Evolutionary conservation across 345 rosid genomes (phyloP), one percentile per base, ranked within the genome.

Genomic region (Chamaenerion angustifolium): DNA sequence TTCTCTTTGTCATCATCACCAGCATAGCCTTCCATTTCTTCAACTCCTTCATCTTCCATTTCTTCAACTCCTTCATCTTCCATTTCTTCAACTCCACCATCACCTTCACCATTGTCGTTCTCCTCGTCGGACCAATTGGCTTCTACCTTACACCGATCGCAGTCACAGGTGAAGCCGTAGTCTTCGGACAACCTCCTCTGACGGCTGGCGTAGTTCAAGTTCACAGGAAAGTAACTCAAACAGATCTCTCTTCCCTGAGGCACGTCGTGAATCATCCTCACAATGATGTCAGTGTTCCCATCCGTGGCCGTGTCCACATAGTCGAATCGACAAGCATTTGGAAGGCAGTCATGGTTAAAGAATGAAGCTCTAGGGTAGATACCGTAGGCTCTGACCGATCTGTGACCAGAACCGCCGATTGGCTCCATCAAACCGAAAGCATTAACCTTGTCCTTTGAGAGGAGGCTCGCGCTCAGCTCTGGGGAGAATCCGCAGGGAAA

Each of bases 321-420:
- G 49, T 83, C 95, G 45, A 90, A 86, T 59, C 94, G 70, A 56
- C 98, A 90, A 49, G 88, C 98, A 77, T 86, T 86, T 15, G 98
- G 98, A n/a, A 90, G 88, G 68, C 95, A 90, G 46, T 83, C 98
- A 43, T 86, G 95, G 57, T 86, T 90, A 62, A 86, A 81, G 43
- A 86, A 71, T 11, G 95, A 75, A 0, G 88, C 83, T 65, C 61
- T 76, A 0, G 84, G 85, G 46, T 83, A 90, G 15, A 90, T 75
- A 8, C 88, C 95, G 52, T 83, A 90, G 0, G 83, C 92, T 23
- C 95, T 66, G 3, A 81, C 92, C 2, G 81, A 86, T 56, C 94
- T 74, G 49, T 64, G 57, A 0, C 68, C 76, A 6, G 47, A 56
- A 11, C 17, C 52, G 1, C 63, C 57, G 48, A n/a, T 49, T 0